Percentiles rank a stretch among this genome's conserved stretches.
Conservation (phyloP, 2,329 filamentous ascomycete species). For the Cytospora piceae region DNA sequence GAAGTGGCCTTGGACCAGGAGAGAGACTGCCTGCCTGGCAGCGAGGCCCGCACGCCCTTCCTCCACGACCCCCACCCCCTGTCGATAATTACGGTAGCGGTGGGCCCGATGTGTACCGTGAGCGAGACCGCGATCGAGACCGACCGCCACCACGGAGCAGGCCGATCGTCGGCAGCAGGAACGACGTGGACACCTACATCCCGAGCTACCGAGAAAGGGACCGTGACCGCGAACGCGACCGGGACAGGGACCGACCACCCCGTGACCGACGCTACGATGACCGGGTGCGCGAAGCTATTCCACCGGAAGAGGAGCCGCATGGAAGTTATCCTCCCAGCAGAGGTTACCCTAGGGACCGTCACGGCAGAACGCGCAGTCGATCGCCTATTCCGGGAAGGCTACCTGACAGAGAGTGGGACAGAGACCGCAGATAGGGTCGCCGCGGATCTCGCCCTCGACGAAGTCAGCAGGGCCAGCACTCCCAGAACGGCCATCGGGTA, state of each 20-base stretch:
- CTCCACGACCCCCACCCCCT: constrained; percentile 55
- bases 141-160: constrained; percentile 36
- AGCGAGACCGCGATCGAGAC: constrained; percentile 40
- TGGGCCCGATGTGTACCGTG: constrained; percentile 39
- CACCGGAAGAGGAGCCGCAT: not conserved
- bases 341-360: constrained; percentile 1
- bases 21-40: constrained; percentile 59
- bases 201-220: constrained; percentile 49
- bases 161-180: constrained; percentile 33
- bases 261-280: constrained; percentile 24
- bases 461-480: constrained; percentile 38
- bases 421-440: constrained; percentile 40
- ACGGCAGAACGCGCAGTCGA: constrained; percentile 24
- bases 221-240: constrained; percentile 42
- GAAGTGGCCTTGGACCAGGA: constrained; percentile 37
- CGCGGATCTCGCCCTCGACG: constrained; percentile 41
- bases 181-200: constrained; percentile 54
- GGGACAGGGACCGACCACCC: constrained; percentile 37
- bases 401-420: constrained; percentile 28
- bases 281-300: not conserved
- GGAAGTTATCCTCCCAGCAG: not conserved
- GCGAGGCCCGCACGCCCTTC: constrained; percentile 48
- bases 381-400: constrained; percentile 22
- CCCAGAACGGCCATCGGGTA: no score
- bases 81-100: constrained; percentile 40